Base-by-base conservation (phyloP, 306 rosid species). In the Castanea mollissima region DNA sequence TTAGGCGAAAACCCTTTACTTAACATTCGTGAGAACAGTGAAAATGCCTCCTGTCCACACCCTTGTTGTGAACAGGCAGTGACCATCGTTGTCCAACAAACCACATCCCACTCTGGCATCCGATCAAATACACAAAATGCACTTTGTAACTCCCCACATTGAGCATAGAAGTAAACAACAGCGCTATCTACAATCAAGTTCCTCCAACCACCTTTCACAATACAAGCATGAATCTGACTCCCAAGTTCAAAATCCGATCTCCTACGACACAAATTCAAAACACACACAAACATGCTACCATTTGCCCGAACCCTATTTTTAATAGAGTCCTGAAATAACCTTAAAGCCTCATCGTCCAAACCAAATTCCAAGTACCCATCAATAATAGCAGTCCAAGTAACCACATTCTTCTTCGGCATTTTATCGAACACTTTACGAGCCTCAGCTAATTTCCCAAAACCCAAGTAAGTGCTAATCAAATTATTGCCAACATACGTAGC, bases 41-140 rank as follows among this genome's bases (percentile, higher is more conserved):
- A 84, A 78, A 92, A 69, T 32, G 94, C 93, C 75, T 92, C 91
- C 79, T 80, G 76, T 57, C 88, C 99, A 16, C 75, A 73, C 67
- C 94, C 92, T 69, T 90, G 97, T 76, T 89, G 97, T 60, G 99
- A 89, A 86, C 94, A 92, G 38, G 97, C 93, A 76, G 99, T 92
- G 62, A 94, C 89, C 82, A 92, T 87, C 58, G 96, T 89, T 11
- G 97, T 94, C 97, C 97, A 94, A 84, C 93, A 90, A 55, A 91
- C 81, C 34, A 92, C 92, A 69, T 92, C 99, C 76, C 84, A 85
- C 70, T 85, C 69, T 1, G 73, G 68, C 97, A 91, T 91, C 74
- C 72, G 82, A 69, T 92, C 90, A 84, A 94, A 94, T 29, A 76
- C 83, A 34, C 59, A 65, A 79, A 90, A 90, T 57, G 95, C 97